These are phyloP conservation scores for Yamadazyma aaseri DNA, from an alignment of 1,139 yeast species.

Conservation along the genomic window DNA sequence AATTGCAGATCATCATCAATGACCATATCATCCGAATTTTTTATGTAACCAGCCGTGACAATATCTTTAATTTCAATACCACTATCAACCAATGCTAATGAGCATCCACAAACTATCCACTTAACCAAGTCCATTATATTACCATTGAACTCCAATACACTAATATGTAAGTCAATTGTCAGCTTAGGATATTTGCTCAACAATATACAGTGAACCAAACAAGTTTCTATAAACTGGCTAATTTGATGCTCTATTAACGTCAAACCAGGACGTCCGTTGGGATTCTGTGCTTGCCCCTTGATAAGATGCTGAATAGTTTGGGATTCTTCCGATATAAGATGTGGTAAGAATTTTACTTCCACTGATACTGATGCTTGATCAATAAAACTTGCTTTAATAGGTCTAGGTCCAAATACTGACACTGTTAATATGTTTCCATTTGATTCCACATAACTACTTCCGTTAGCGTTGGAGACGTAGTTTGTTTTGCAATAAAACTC, in stretches of 20 bases:
- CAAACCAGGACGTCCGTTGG: slow-evolving; percentile 35
- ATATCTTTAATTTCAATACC: slow-evolving; percentile 78
- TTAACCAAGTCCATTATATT: slow-evolving; percentile 39
- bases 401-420: slow-evolving; percentile 86
- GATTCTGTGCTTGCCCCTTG: slow-evolving; percentile 12
- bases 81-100: slow-evolving; percentile 79
- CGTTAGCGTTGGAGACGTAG: slow-evolving; percentile 69
- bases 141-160: slow-evolving; percentile 42
- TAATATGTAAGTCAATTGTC: slow-evolving; percentile 76
- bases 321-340: slow-evolving; percentile 30
- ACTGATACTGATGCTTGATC: slow-evolving; percentile 69
- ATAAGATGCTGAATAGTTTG: neutral
- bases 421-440: slow-evolving; percentile 63
- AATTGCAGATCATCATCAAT: slow-evolving; percentile 17
- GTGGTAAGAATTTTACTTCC: slow-evolving; percentile 59
- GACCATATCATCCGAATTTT: neutral
- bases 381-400: slow-evolving; percentile 73
- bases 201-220: slow-evolving; percentile 60
- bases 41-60: slow-evolving; percentile 68
- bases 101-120: slow-evolving; percentile 57
- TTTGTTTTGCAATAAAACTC: slow-evolving; percentile 44
- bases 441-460: slow-evolving; percentile 77
- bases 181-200: slow-evolving; percentile 85
- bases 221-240: slow-evolving; percentile 55
- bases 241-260: slow-evolving; percentile 51